phyloP scores from a whole-genome alignment of 345 rosid genomes.

The Euphorbia peplus region DNA sequence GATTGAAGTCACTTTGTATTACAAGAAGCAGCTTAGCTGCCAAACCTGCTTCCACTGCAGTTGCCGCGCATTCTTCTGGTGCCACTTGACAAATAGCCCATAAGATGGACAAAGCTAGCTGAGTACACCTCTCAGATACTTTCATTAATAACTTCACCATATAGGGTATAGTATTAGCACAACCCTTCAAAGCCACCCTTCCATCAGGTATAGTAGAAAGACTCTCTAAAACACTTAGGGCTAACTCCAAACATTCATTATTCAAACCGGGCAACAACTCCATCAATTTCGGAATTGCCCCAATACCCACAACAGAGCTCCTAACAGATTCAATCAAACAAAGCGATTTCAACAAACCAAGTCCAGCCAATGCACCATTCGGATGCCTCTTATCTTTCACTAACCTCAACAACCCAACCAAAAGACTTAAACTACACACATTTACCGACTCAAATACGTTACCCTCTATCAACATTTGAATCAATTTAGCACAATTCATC shows the following conservation, averaged over 20 bases:
- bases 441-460: slow-evolving; percentile 38
- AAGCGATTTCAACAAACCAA: slow-evolving; percentile 22
- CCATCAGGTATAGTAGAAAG: slow-evolving; percentile 27
- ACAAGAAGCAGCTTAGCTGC: slow-evolving; percentile 34
- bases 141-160: slow-evolving; percentile 32
- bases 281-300: slow-evolving; percentile 27
- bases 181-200: slow-evolving; percentile 27
- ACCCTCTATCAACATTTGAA: slow-evolving; percentile 47
- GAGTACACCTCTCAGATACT: slow-evolving; percentile 30
- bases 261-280: slow-evolving; percentile 28
- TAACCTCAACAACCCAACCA: slow-evolving; percentile 33
- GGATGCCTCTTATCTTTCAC: slow-evolving; percentile 32
- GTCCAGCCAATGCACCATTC: slow-evolving; percentile 25
- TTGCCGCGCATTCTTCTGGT: slow-evolving; percentile 30
- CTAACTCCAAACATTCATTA: slow-evolving; percentile 28
- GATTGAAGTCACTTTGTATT: slow-evolving; percentile 29
- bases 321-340: slow-evolving; percentile 25
- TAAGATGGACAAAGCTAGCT: slow-evolving; percentile 26
- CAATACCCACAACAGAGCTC: slow-evolving; percentile 26
- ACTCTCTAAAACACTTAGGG: slow-evolving; percentile 22
- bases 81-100: slow-evolving; percentile 30
- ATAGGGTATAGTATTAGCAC: slow-evolving; percentile 27
- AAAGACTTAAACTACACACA: slow-evolving; percentile 30
- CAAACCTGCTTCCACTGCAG: slow-evolving; percentile 34
- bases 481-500: slow-evolving; percentile 54